Evolutionary conservation across 2,329 filamentous ascomycete species (phyloP), one percentile per base, ranked within the genome.

Genomic region (Pseudogymnoascus sp.): DNA sequence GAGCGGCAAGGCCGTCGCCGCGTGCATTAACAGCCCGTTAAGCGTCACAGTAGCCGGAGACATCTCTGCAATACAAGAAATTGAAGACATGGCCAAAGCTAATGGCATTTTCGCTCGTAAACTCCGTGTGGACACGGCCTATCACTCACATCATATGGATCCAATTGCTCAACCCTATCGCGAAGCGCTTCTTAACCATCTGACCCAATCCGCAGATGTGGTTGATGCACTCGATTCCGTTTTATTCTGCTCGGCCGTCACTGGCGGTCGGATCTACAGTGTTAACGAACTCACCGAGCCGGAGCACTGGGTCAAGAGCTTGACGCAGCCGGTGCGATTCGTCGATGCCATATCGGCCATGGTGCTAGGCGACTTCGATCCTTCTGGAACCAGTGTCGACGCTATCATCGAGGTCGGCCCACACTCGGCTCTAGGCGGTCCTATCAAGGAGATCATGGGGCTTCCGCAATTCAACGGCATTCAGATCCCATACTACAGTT

Each of bases 301-400:
- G 1, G 60, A 65, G 0, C 81, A 81, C 65, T 81, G 79, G 79
- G 70, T 71, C 2, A 65, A 69, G 4, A 81, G 81, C 60, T 66
- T 81, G 65, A 70, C 75, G 0, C 75, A 74, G 1, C 73, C 73
- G 1, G 79, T 81, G 4, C 69, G 72, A 3, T 81, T 78, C 61
- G 64, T 71, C 11, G 64, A 67, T 6, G 77, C 76, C 0, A 60
- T 79, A 4, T 14, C 30, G 20, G 60, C 47, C 18, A 64, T 64
- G 59, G 50, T 15, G 28, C 41, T 37, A 15, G 33, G 30, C 4
- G 58, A 61, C 18, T 33, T 38, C n/a, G 12, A 57, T 11, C 60
- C 62, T 22, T 61, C 62, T 30, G 58, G 62, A 15, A 14, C 35
- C 11, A 36, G 35, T 14, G 4, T 43, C n/a, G n/a, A 60, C 12